A percentile compares a stretch with the other conserved stretches of the same genome.
Evolutionary conservation across 495 filamentous ascomycete species (phyloP).

Genomic region (Xylaria venustula): DNA sequence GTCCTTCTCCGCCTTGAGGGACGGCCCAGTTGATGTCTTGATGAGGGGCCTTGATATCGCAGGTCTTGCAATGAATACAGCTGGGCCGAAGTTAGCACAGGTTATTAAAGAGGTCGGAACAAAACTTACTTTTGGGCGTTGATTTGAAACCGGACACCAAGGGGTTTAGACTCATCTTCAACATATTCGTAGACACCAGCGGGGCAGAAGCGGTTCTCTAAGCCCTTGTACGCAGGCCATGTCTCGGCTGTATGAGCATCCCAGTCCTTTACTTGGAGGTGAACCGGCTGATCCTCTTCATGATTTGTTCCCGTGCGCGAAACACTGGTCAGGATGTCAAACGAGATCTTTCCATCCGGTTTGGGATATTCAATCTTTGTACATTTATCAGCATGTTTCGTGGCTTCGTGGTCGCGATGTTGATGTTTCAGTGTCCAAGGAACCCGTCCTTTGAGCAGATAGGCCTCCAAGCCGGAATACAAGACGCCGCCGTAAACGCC

Average conservation of each 20-base stretch:
- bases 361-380: constrained; percentile 94
- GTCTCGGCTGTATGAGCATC: constrained; percentile 78
- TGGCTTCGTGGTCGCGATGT: constrained; percentile 68
- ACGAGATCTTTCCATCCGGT: constrained; percentile 88
- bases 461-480: constrained; percentile 94
- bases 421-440: constrained; percentile 95
- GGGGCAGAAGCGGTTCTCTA: constrained; percentile 99
- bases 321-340: constrained; percentile 94
- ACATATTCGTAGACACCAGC: constrained; percentile 98
- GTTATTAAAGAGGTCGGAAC: background rate
- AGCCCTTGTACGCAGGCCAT: constrained; percentile 84
- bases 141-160: constrained; percentile 94
- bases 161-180: constrained; percentile 77
- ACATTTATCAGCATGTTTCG: constrained; percentile 75
- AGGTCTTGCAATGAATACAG: constrained; percentile 99
- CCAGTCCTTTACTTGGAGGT: constrained; percentile 93
- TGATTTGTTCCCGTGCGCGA: constrained; percentile 96
- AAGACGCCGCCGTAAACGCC: constrained; percentile 84
- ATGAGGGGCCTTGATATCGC: constrained; percentile 94
- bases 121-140: constrained; percentile 90
- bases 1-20: constrained; percentile 93
- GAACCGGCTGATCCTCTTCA: constrained; percentile 97
- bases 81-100: constrained; percentile 41
- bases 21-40: constrained; percentile 98
- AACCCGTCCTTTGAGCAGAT: constrained; percentile 73